Evolutionary conservation across 1,139 yeast genomes (phyloP).

Genomic region (Suhomyces wounanorum): DNA sequence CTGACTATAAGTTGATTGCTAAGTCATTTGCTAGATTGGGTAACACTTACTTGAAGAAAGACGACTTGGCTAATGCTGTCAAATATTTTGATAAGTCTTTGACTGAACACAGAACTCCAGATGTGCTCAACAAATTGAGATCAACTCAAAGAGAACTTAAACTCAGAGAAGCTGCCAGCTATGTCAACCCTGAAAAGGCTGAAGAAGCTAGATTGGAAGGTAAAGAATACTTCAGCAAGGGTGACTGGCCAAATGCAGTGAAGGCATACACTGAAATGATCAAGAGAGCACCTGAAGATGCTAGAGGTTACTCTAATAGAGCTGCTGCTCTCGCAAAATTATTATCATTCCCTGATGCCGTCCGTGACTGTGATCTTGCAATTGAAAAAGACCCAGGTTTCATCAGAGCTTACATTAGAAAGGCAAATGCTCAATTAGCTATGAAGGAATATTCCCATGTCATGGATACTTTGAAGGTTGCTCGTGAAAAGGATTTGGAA

Average conservation of each 20-base stretch:
- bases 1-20: conserved; percentile 90
- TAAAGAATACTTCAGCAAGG: conserved; percentile 82
- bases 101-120: conserved; percentile 98
- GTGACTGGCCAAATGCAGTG: conserved; percentile 97
- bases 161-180: conserved; percentile 71
- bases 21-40: conserved; percentile 94
- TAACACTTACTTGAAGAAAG: conserved; percentile 72
- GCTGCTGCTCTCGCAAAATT: conserved; percentile 96
- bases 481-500: conserved; percentile 73
- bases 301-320: conserved; percentile 96
- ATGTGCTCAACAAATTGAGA: conserved; percentile 84
- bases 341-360: conserved; percentile 96
- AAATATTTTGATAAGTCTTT: conserved; percentile 84
- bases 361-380: conserved; percentile 88
- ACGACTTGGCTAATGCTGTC: conserved; percentile 71
- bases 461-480: conserved; percentile 77
- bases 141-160: conserved; percentile 84
- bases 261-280: conserved; percentile 94
- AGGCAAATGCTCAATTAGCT: conserved; percentile 92
- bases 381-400: conserved; percentile 85
- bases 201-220: conserved; percentile 95
- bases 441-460: conserved; percentile 85
- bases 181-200: conserved; percentile 87
- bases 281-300: conserved; percentile 94
- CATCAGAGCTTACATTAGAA: conserved; percentile 93